Evolutionary conservation across 306 rosid genomes (phyloP).

Genomic region (Vigna radiata): DNA sequence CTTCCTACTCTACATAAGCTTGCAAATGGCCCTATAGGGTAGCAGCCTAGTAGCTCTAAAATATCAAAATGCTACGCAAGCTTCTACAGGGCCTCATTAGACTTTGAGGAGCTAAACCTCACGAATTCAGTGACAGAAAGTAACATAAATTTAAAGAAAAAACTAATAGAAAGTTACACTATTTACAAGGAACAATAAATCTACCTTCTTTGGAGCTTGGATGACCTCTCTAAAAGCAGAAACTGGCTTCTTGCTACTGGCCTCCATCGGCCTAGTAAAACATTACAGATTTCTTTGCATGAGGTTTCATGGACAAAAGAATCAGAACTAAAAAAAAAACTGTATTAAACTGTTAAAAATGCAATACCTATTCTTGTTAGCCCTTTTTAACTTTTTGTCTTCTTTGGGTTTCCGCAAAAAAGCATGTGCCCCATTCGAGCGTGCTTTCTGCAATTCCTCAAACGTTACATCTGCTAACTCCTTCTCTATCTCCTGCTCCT

Average conservation of each 20-base stretch:
- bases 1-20: conserved; percentile 7
- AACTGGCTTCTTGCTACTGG: conserved; percentile 82
- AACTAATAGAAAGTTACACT: conserved; percentile 12
- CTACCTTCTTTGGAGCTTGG: conserved; percentile 82
- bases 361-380: conserved; percentile 82
- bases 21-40: conserved; percentile 3
- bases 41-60: not conserved
- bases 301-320: not conserved
- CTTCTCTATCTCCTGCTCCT: conserved; percentile 77
- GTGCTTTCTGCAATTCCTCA: conserved; percentile 88
- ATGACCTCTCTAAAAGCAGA: conserved; percentile 71
- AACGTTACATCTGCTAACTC: conserved; percentile 84
- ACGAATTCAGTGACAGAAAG: not conserved
- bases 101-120: conserved; percentile 26
- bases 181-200: conserved; percentile 22
- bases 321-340: not conserved
- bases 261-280: conserved; percentile 87
- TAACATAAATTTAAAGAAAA: not conserved
- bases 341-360: not conserved
- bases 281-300: conserved; percentile 32
- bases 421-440: conserved; percentile 68
- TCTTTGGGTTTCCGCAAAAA: conserved; percentile 51
- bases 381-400: conserved; percentile 62
- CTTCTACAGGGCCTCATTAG: not conserved
- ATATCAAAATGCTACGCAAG: not conserved